Base-by-base conservation (phyloP, 208 protist species). In the Crithidia brevicula region DNA sequence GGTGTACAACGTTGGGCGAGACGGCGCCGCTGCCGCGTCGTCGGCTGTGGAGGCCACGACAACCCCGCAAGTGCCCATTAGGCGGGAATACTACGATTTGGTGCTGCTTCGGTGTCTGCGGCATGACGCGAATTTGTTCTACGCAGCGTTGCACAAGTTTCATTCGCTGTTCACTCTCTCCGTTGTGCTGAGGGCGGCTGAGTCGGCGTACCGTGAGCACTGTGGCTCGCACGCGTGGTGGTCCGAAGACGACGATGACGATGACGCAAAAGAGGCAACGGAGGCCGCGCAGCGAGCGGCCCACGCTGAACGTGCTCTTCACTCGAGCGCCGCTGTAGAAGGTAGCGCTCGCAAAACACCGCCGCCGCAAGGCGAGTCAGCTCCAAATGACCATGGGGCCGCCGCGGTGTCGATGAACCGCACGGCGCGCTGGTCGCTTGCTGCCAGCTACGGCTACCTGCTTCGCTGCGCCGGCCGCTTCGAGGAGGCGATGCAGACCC, bases 21-120 rank as follows among this genome's bases (percentile, higher is more conserved):
- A 31, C 4, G 20, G 15, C 10, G 22, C 30, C 47, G 58, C 57
- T 11, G 33, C 4, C 5, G 47, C 34, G 3, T 25, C 34, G 3
- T 5, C 47, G 3, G 10, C 36, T 28, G 18, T n/a, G 49, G 9
- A 13, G n/a, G 13, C 31, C 20, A 3, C 56, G 31, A 53, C 66
- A 23, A 66, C 59, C 7, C 38, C 73, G 49, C 66, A 60, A 25
- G 36, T 31, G 1, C 62, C 69, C 25, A 92, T 92, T 31, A 66
- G 58, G 27, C 69, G 72, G 13, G 63, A 77, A 64, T 94, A 89
- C 67, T 94, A 94, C 67, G 81, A 86, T n/a, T 57, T 91, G 60
- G 72, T 94, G 42, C 72, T 94, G 33, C 68, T 88, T 54, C 75
- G 83, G 3, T 85, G 74, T 46, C 50, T 91, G 16, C 82, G 83